Percentiles rank a stretch among this genome's conserved stretches.
Conservation (phyloP, 192 early-diverging fungal genomes). For the Coemansia sp. region DNA sequence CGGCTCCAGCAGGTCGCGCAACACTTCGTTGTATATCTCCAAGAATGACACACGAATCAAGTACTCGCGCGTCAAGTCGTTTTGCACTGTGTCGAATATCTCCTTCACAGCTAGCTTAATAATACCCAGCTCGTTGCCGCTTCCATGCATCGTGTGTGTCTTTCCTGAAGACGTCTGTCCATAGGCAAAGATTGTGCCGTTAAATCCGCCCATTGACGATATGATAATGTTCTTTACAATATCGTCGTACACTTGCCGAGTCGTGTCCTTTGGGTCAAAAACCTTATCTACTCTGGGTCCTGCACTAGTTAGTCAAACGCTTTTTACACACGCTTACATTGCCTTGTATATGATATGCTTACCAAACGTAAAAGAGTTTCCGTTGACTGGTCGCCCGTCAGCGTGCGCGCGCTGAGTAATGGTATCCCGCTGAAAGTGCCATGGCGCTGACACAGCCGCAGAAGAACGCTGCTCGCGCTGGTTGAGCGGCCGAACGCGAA, state of each 20-base stretch:
- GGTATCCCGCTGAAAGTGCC: slow-evolving; percentile 46
- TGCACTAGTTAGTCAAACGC: not conserved
- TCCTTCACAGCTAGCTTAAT: slow-evolving; percentile 65
- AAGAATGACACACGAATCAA: slow-evolving; percentile 93
- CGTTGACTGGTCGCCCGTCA: slow-evolving; percentile 29
- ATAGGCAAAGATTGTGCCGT: slow-evolving; percentile 98
- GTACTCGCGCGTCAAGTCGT: slow-evolving; percentile 67
- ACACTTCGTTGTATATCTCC: slow-evolving; percentile 96
- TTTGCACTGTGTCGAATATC: slow-evolving; percentile 57
- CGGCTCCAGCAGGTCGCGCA: slow-evolving; percentile 87
- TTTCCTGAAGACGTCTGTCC: slow-evolving; percentile 97
- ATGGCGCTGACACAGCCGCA: slow-evolving; percentile 28
- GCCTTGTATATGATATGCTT: slow-evolving; percentile 2
- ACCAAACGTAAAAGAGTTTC: slow-evolving; percentile 55
- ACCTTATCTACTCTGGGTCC: slow-evolving; percentile 36
- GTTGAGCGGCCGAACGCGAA: slow-evolving; percentile 69
- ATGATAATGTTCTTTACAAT: slow-evolving; percentile 58
- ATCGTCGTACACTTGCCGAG: slow-evolving; percentile 46
- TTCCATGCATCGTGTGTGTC: slow-evolving; percentile 74
- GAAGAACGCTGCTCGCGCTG: slow-evolving; percentile 56
- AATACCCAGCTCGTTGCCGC: slow-evolving; percentile 60
- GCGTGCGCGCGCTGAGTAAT: slow-evolving; percentile 37
- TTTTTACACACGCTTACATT: not conserved
- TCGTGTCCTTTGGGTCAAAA: slow-evolving; percentile 49
- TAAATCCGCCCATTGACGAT: slow-evolving; percentile 86